Base-by-base conservation (phyloP, 2,329 filamentous ascomycete species). In the Diaporthe eres region DNA sequence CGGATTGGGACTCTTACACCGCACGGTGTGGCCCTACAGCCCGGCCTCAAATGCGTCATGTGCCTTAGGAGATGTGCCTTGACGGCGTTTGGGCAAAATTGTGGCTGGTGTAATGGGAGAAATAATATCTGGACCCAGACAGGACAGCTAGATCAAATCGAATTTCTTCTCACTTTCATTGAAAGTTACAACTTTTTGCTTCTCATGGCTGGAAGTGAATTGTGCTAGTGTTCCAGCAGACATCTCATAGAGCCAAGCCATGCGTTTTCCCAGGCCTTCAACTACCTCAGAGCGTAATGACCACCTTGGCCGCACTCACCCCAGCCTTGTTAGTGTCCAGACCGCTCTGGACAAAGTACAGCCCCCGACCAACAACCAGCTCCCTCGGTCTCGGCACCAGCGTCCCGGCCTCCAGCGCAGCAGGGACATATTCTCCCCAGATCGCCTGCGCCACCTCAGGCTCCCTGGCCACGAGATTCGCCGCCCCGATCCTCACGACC, bases 291-390 rank as follows among this genome's bases (percentile, higher is more conserved):
- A 76, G 34, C 10, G 73, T 57, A 60, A 86, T 80, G 5, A 86
- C 83, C 42, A 86, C 71, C 77, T 86, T 86, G 51, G 82, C 80
- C 5, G 81, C 84, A 72, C 84, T 85, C 4, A 86, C 81, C 6
- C 81, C 81, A 15, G 79, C 79, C 42, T 79, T 80, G 2, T 78
- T 81, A 60, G 77, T 78, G 63, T 84, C 81, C 15, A 83, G 60
- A 1, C 80, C 82, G 6, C 72, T 72, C 74, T 83, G 82, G 3
- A 84, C 74, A n/a, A 76, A 68, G 37, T 82, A 80, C 10, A 84
- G 60, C 1, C 82, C 82, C 17, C 77, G 72, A 1, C 82, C 82
- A 5, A 79, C 79, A 2, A 84, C 77, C 4, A 73, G 57, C 1
- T 82, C 77, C 58, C 78, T 77, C 6, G 82, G 83, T 39, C 75